Evolutionary conservation across 352 stramenopile genomes (phyloP), one percentile per base, ranked within the genome.

Genomic region (Globisporangium cylindrosporum): DNA sequence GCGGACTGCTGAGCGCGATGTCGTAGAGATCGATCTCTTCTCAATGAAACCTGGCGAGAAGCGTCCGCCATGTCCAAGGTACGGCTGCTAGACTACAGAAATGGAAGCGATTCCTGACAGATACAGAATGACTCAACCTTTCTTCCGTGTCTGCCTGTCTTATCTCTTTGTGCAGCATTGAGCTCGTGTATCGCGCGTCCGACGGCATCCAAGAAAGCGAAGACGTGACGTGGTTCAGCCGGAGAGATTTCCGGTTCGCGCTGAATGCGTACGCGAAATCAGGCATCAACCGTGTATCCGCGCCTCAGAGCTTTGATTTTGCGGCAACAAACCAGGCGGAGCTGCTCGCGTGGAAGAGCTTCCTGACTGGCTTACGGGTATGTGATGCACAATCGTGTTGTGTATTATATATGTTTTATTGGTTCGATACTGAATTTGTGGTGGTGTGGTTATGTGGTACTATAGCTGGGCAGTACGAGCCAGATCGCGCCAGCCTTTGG

Each of bases 11-110:
- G 73, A 86, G 24, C 56, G 48, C 9, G 76, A 82, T 53, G 74
- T 92, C 4, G 76, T 93, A 10, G 88, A 96, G 75, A 90, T 96
- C 24, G 81, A 94, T 63, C 60, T 96, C 18, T 96, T 94, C 62
- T 73, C 76, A 18, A 93, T 94, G 84, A 88, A 80, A 15, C 77
- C 76, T 14, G 87, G 87, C 25, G 87, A 94, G 68, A 79, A 83
- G 61, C 87, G 87, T 1, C 84, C 87, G 5, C 77, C 83, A 7
- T 85, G 84, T 34, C 84, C 87, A 8, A 80, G 70, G 81, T 93
- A 69, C 15, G 29, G 22, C n/a, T 22, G n/a, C 3, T 1, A 29
- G 29, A 5, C 20, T 36, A 14, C 7, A 32, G 14, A n/a, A 41
- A 43, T 29, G 9, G 29, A 24, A 46, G 51, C 14, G 22, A 4